Percentiles rank a stretch among this genome's conserved stretches.
phyloP scores from a whole-genome alignment of 75 land plant species.

The Chamaecyparis obtusa region DNA sequence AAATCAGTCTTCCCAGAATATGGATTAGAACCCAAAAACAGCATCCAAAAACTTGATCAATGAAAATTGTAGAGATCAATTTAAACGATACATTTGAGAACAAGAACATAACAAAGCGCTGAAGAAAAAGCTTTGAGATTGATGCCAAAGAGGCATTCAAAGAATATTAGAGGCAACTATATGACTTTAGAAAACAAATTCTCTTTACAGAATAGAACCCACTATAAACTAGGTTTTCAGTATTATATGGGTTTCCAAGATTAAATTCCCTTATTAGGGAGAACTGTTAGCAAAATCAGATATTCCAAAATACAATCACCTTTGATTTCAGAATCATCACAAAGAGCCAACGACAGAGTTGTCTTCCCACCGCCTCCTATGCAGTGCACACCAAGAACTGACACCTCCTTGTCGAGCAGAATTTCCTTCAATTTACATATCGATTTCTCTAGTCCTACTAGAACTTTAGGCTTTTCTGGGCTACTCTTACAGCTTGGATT shows the following conservation, averaged over 20 bases:
- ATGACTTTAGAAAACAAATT: too few species aligned
- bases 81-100: not conserved
- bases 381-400: too few species aligned
- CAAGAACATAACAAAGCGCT: not conserved
- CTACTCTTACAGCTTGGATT: not conserved
- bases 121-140: not conserved
- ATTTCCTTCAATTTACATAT: not conserved
- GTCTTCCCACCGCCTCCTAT: too few species aligned
- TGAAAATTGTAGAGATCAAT: not conserved
- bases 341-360: too few species aligned
- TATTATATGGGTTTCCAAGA: too few species aligned
- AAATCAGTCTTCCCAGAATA: not conserved
- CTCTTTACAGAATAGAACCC: not conserved
- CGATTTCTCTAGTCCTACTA: not conserved
- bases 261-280: not conserved
- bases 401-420: too few species aligned
- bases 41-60: not conserved
- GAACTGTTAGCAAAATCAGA: not conserved
- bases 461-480: not conserved
- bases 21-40: not conserved
- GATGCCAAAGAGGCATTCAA: too few species aligned
- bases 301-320: not conserved
- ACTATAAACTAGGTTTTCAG: too few species aligned
- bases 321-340: not conserved
- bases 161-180: not conserved